phyloP scores from a whole-genome alignment of 2,329 filamentous ascomycete species.

The Aureobasidium sp. region DNA sequence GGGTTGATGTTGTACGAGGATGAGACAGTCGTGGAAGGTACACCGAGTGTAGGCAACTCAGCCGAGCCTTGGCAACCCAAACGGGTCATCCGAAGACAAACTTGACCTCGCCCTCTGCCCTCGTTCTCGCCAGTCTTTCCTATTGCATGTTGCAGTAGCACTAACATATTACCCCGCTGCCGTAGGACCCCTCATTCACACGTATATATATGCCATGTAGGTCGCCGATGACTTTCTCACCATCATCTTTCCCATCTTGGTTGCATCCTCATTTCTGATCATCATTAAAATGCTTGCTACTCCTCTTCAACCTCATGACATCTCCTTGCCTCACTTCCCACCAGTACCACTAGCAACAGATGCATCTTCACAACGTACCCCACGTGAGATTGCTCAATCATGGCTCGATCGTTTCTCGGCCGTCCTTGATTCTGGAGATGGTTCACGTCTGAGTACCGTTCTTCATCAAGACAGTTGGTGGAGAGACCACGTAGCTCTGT shows the following conservation, averaged over 20 bases:
- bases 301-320: constrained; percentile 4
- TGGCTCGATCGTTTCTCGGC: constrained; percentile 35
- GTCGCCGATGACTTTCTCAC: neutral
- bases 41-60: neutral
- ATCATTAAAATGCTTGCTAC: constrained; percentile 14
- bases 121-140: constrained; percentile 15
- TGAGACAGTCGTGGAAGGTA: neutral
- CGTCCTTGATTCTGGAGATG: constrained; percentile 29
- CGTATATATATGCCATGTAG: constrained; percentile 9
- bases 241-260: neutral
- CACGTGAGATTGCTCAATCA: constrained; percentile 30
- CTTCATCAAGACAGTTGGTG: constrained; percentile 59
- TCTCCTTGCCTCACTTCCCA: constrained; percentile 4
- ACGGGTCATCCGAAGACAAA: constrained; percentile 8
- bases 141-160: neutral
- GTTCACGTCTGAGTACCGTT: constrained; percentile 30
- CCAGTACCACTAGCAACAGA: neutral
- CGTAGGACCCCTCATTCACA: neutral
- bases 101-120: neutral
- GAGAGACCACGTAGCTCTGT: constrained; percentile 64
- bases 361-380: constrained; percentile 9
- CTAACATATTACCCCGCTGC: constrained; percentile 12
- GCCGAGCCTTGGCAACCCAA: constrained; percentile 15
- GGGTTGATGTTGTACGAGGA: constrained; percentile 17
- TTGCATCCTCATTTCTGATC: neutral